Evolutionary conservation across 2,329 filamentous ascomycete genomes (phyloP).

Genomic region (Verticillium nubilum): DNA sequence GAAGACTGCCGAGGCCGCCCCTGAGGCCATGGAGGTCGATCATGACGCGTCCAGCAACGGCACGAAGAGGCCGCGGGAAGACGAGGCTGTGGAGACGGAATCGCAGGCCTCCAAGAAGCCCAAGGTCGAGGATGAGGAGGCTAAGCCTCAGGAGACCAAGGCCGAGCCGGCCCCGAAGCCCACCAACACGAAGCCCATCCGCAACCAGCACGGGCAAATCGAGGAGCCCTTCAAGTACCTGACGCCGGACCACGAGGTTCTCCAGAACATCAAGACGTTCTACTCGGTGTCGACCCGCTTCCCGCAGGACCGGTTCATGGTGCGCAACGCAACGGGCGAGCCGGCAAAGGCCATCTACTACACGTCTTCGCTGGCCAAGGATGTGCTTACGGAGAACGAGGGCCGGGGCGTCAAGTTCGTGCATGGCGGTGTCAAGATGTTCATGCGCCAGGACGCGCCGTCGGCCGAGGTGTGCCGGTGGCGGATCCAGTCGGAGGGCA

Average conservation of each 20-base stretch:
- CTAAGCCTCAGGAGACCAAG: not conserved
- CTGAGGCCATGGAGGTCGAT: not conserved
- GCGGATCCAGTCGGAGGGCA: constrained; percentile 92
- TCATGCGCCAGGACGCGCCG: constrained; percentile 94
- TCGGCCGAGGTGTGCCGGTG: constrained; percentile 82
- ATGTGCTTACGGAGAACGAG: constrained; percentile 83
- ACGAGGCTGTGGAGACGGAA: constrained; percentile 23
- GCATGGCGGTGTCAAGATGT: constrained; percentile 97
- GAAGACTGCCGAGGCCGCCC: too few species aligned
- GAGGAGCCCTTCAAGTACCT: constrained; percentile 97
- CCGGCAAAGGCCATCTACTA: constrained; percentile 97
- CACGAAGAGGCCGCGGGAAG: constrained; percentile 27
- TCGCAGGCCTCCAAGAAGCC: constrained; percentile 27
- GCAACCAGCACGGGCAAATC: constrained; percentile 46
- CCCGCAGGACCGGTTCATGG: constrained; percentile 88
- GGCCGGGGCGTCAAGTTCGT: constrained; percentile 91
- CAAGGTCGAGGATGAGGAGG: not conserved
- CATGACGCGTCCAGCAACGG: constrained; percentile 13
- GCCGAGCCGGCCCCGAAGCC: constrained; percentile 18
- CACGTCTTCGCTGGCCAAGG: constrained; percentile 75
- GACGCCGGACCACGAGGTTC: constrained; percentile 64
- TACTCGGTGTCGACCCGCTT: constrained; percentile 82
- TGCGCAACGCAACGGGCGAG: constrained; percentile 83
- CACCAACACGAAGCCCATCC: constrained; percentile 27
- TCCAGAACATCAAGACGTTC: constrained; percentile 73